A percentile compares a stretch with the other conserved stretches of the same genome.
Conservation (phyloP, 345 rosid species). For the Hibiscus syriacus region DNA sequence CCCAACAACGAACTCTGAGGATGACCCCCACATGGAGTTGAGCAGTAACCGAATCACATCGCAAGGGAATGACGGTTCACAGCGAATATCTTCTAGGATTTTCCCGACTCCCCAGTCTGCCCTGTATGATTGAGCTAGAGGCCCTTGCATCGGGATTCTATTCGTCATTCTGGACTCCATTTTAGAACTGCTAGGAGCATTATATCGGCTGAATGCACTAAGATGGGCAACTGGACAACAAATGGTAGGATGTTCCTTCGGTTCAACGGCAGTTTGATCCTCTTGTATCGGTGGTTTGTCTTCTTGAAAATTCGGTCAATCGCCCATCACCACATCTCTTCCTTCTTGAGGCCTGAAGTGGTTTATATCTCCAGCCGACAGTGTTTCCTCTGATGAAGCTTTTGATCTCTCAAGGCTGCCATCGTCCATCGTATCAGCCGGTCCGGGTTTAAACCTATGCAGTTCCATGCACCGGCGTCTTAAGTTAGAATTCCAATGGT, state of each 20-base stretch:
- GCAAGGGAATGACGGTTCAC: slow-evolving; percentile 49
- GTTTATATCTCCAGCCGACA: slow-evolving; percentile 31
- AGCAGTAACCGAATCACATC: slow-evolving; percentile 70
- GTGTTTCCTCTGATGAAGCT: slow-evolving; percentile 39
- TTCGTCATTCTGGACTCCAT: slow-evolving; percentile 21
- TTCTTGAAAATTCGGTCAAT: slow-evolving; percentile 20
- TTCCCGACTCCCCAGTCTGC: slow-evolving; percentile 36
- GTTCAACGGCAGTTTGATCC: slow-evolving; percentile 18
- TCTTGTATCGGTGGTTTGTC: slow-evolving; percentile 21
- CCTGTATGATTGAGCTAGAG: slow-evolving; percentile 42
- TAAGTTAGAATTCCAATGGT: slow-evolving; percentile 87
- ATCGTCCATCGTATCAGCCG: slow-evolving; percentile 22
- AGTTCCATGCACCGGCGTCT: slow-evolving; percentile 44
- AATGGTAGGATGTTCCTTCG: slow-evolving; percentile 20
- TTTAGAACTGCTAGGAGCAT: slow-evolving; percentile 27
- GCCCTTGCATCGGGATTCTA: slow-evolving; percentile 42
- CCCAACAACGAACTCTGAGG: slow-evolving; percentile 48
- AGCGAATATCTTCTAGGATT: slow-evolving; percentile 44
- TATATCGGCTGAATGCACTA: slow-evolving; percentile 69
- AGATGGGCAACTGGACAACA: slow-evolving; percentile 48
- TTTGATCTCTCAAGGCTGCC: slow-evolving; percentile 35
- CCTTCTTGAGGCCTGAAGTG: slow-evolving; percentile 22
- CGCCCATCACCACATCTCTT: slow-evolving; percentile 26
- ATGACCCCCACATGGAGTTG: slow-evolving; percentile 20
- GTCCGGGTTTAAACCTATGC: slow-evolving; percentile 20